These are phyloP conservation scores for Microcyclospora tardicrescens DNA, from an alignment of 2,329 filamentous ascomycete genomes.

Conservation along the genomic window DNA sequence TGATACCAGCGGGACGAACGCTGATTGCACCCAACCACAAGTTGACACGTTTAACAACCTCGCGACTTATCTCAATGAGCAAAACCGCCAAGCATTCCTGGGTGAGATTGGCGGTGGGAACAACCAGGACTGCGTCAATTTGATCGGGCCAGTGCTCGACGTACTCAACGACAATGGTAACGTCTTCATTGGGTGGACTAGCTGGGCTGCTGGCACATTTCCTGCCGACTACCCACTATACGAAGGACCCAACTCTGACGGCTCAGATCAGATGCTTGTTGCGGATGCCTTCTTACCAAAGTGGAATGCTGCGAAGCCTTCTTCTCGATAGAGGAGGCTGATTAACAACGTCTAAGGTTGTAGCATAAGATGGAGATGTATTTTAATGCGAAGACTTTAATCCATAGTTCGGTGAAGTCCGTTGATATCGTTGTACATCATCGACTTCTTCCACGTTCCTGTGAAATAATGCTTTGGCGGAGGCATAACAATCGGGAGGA, in stretches of 20 bases:
- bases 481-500: too few species aligned
- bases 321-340: too few species aligned
- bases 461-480: too few species aligned
- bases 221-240: conserved; percentile 16
- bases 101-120: conserved; percentile 30
- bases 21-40: conserved; percentile 12
- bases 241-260: conserved; percentile 12
- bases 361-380: too few species aligned
- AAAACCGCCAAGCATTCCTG: conserved; percentile 27
- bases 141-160: conserved; percentile 6
- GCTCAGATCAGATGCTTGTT: background rate
- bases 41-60: conserved; percentile 18
- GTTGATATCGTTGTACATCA: too few species aligned
- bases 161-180: conserved; percentile 19
- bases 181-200: conserved; percentile 22
- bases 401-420: too few species aligned
- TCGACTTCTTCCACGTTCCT: too few species aligned
- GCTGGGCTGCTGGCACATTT: conserved; percentile 23
- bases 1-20: conserved; percentile 27
- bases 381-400: too few species aligned
- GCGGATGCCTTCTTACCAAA: too few species aligned
- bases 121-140: conserved; percentile 21
- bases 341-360: too few species aligned
- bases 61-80: conserved; percentile 23
- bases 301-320: too few species aligned